These are phyloP conservation scores for Parietichytrium sp. DNA, from an alignment of 108 stramenopile genomes.

Conservation along the genomic window DNA sequence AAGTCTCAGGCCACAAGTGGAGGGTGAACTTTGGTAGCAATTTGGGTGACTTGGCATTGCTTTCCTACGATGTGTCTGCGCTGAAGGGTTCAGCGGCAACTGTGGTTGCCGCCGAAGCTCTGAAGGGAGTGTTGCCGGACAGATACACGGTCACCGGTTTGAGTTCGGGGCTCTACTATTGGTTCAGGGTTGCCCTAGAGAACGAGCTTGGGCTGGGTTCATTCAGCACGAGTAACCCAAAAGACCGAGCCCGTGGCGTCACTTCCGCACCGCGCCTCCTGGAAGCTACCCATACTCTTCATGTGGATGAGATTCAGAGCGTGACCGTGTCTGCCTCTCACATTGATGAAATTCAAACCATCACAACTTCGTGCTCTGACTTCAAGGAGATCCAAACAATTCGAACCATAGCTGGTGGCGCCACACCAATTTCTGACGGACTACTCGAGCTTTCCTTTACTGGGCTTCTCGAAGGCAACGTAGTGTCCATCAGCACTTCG, in stretches of 20 bases:
- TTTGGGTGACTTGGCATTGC: slow-evolving; percentile 53
- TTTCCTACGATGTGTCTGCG: slow-evolving; percentile 36
- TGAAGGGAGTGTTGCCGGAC: slow-evolving; percentile 44
- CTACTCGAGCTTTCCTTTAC: neutral
- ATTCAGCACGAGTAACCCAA: slow-evolving; percentile 47
- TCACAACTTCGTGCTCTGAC: slow-evolving; percentile 63
- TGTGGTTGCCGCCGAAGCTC: slow-evolving; percentile 52
- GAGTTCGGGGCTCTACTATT: slow-evolving; percentile 64
- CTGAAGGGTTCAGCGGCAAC: slow-evolving; percentile 39
- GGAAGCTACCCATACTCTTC: slow-evolving; percentile 53
- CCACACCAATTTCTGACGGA: slow-evolving; percentile 37
- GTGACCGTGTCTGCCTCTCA: slow-evolving; percentile 68
- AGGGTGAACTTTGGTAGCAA: slow-evolving; percentile 58
- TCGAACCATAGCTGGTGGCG: slow-evolving; percentile 33
- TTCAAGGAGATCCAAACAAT: slow-evolving; percentile 75
- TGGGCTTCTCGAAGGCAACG: neutral
- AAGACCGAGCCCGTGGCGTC: slow-evolving; percentile 54
- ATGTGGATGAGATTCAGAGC: slow-evolving; percentile 70
- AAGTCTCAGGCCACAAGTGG: slow-evolving; percentile 64
- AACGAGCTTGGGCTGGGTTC: slow-evolving; percentile 57
- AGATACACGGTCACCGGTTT: slow-evolving; percentile 49
- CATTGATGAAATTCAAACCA: slow-evolving; percentile 68
- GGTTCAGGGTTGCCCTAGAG: slow-evolving; percentile 52
- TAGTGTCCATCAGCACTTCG: neutral
- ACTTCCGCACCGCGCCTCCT: slow-evolving; percentile 56